Base-by-base conservation (phyloP, 2,329 filamentous ascomycete species). In the Fonsecaea multimorphosa region DNA sequence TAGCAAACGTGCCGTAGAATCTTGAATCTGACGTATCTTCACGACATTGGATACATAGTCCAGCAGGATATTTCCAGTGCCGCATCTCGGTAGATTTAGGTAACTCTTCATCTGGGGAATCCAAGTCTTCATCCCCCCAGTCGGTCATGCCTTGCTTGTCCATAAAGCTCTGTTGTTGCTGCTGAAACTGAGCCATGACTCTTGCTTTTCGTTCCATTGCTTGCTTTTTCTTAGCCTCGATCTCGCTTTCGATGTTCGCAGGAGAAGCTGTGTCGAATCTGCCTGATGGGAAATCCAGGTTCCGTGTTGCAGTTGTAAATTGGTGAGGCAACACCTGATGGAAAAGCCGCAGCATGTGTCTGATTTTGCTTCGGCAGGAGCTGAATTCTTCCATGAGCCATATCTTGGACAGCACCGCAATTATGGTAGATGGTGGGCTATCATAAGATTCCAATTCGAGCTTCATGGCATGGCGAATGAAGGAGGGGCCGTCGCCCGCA, bases 141-240 rank as follows among this genome's bases (percentile, higher is more conserved):
- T 97, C 91, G 66, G 97, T 86, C 49, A 89, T 85, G n/a, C 87
- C 90, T 77, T 97, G 93, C 70, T 90, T 95, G 63, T 92, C 90
- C 80, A 99, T 82, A 79, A 99, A 99, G 73, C 88, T 95, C 78
- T 96, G 94, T 76, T 98, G 96, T 75, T 99, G 94, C 75, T 97
- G 91, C 76, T 98, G 95, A 79, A 99, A 97, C 75, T 97, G 93
- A 1, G 93, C 95, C 93, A 99, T 97, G 34, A 99, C 92, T 74
- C 88, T 91, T 1, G 93, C 93, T 78, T 98, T 93, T 24, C 95
- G 88, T 72, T 93, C 94, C 46, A 93, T 80, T 0, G 95, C 95
- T 59, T 94, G 91, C 78, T 91, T 91, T 83, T 97, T 99, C 82
- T 94, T 97, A 67, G 87, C 82, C 76, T 94, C 91, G 16, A 87